These are phyloP conservation scores for Magnaporthiopsis rhizophila DNA, from an alignment of 2,329 filamentous ascomycete species.

Conservation along the genomic window DNA sequence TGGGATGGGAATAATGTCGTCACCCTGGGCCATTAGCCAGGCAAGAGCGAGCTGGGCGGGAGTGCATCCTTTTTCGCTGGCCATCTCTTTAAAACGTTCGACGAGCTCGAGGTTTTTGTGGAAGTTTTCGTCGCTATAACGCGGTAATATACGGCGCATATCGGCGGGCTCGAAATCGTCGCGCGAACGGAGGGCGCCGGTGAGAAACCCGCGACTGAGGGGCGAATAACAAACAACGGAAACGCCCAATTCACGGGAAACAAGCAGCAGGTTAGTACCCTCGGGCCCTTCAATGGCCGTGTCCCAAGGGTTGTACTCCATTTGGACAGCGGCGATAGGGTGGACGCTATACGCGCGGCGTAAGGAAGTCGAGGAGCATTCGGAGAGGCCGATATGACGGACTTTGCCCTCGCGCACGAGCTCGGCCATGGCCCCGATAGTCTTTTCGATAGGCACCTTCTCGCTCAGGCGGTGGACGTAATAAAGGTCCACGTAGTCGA, in stretches of 20 bases:
- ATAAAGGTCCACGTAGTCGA: slow-evolving; percentile 46
- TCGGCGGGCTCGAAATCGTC: slow-evolving; percentile 37
- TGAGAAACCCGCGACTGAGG: slow-evolving; percentile 50
- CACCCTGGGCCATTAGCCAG: slow-evolving; percentile 53
- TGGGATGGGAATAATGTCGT: slow-evolving; percentile 52
- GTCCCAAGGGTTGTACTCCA: slow-evolving; percentile 46
- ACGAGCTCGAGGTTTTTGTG: slow-evolving; percentile 47
- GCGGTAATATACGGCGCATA: slow-evolving; percentile 36
- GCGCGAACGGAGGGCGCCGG: slow-evolving; percentile 36
- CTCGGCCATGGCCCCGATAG: slow-evolving; percentile 37
- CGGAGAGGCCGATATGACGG: slow-evolving; percentile 46
- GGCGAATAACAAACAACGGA: slow-evolving; percentile 51
- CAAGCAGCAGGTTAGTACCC: slow-evolving; percentile 39
- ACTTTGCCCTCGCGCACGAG: slow-evolving; percentile 46
- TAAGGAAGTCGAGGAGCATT: slow-evolving; percentile 40
- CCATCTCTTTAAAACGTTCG: slow-evolving; percentile 38
- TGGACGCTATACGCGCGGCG: slow-evolving; percentile 40
- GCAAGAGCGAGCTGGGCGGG: slow-evolving; percentile 52
- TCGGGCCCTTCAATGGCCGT: slow-evolving; percentile 49
- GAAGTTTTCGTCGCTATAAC: slow-evolving; percentile 45
- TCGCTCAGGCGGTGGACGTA: slow-evolving; percentile 43
- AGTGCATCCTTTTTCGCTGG: slow-evolving; percentile 45
- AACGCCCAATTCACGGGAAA: slow-evolving; percentile 50
- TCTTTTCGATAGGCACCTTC: slow-evolving; percentile 36
- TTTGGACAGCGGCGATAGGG: slow-evolving; percentile 42